Evolutionary conservation across 2,329 filamentous ascomycete genomes (phyloP).

Genomic region (Calonectria honghensis): DNA sequence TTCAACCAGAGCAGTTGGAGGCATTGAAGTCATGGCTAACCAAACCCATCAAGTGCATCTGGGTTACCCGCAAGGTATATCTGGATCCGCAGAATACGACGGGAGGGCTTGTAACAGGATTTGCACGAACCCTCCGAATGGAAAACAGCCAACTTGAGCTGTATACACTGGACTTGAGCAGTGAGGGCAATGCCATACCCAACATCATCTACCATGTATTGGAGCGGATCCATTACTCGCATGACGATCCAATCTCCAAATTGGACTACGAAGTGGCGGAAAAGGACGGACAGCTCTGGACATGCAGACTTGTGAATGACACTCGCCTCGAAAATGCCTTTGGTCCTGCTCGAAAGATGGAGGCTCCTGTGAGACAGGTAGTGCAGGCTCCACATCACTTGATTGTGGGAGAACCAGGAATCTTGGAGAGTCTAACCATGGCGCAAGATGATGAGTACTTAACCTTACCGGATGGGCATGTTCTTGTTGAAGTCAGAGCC

Average conservation of each 20-base stretch:
- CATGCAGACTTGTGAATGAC: slow-evolving; percentile 49
- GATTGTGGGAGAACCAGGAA: slow-evolving; percentile 47
- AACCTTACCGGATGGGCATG: slow-evolving; percentile 38
- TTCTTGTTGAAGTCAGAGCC: slow-evolving; percentile 49
- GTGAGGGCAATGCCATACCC: slow-evolving; percentile 37
- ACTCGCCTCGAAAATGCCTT: slow-evolving; percentile 44
- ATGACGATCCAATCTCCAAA: slow-evolving; percentile 48
- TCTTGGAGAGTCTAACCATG: slow-evolving; percentile 48
- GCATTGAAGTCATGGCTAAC: slow-evolving; percentile 46
- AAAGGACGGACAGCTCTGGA: slow-evolving; percentile 52
- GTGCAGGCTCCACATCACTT: slow-evolving; percentile 42
- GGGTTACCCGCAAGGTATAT: slow-evolving; percentile 50
- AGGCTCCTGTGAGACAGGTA: slow-evolving; percentile 38
- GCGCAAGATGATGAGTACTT: slow-evolving; percentile 42
- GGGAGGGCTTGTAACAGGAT: slow-evolving; percentile 50
- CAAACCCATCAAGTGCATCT: slow-evolving; percentile 49
- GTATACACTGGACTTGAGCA: slow-evolving; percentile 49
- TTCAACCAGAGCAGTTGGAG: slow-evolving; percentile 37
- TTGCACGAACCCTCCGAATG: slow-evolving; percentile 47
- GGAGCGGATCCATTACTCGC: slow-evolving; percentile 48
- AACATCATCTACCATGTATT: slow-evolving; percentile 46
- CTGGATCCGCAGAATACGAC: slow-evolving; percentile 48
- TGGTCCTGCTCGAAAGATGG: slow-evolving; percentile 47
- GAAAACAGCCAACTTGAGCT: slow-evolving; percentile 50
- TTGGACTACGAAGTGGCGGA: slow-evolving; percentile 51